Base-by-base conservation (phyloP, 306 rosid genomes). In the Abrus precatorius region DNA sequence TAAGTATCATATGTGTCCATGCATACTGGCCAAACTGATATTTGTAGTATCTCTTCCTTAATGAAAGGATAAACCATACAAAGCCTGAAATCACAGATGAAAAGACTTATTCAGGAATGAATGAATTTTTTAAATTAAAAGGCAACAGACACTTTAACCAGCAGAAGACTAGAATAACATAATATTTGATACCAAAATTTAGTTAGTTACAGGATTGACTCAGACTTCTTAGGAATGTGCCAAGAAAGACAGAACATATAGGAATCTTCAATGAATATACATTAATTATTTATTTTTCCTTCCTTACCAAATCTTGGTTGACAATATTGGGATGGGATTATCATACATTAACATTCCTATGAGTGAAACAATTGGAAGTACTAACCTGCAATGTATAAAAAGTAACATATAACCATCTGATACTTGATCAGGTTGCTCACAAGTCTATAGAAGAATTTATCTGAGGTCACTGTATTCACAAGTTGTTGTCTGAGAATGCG, bases 21-120 rank as follows among this genome's bases (percentile, higher is more conserved):
- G 99, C 98, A 90, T 89, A 95, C 89, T 95, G 98, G 78, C 98
- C 97, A 89, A 95, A 95, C 79, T 95, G 98, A 84, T 96, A 96
- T 84, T 96, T 93, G 93, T 93, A 92, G 85, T 84, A 92, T 90
- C 88, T 93, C 91, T 91, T 92, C 89, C 88, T 96, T 50, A 96
- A 79, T 14, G 99, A 90, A 83, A 96, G 95, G 86, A 96, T 95
- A 88, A 96, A 96, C 98, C 98, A 92, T 84, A 96, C 92, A 78
- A 96, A 96, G 84, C 99, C 99, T 93, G 94, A 79, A 73, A 81
- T 74, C 69, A 60, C 80, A 82, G 68, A 84, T 62, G 30, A 78
- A 54, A 69, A 12, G 1, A 67, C 32, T 74, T 65, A 77, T 40
- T 53, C 83, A 77, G 55, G 57, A 69, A 34, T 33, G 27, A 47